Base-by-base conservation (phyloP, 1,139 yeast species). In the Ogataea hybrid region DNA sequence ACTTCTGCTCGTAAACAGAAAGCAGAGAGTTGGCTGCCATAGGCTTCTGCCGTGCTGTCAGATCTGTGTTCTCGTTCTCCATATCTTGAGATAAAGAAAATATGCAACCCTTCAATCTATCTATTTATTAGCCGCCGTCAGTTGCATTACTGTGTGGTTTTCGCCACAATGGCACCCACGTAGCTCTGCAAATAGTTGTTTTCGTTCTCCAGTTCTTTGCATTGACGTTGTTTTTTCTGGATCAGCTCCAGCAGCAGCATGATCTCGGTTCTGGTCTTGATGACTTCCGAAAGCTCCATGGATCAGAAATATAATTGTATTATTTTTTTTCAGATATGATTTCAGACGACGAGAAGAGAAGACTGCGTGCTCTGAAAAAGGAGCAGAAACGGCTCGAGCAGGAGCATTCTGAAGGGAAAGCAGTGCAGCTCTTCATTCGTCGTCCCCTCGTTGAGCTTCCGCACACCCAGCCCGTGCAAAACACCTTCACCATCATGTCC, bases 131-230 rank as follows among this genome's bases (percentile, higher is more conserved):
- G 28, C 25, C 41, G 41, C 41, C 42, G 29, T 15, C 18, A 17
- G 11, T 30, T 16, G 17, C n/a, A 35, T 43, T 36, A 49, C 34
- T 17, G 35, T 36, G 32, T 81, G 78, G 25, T 38, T 28, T 80
- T 75, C 28, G 79, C 74, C 87, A 90, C 84, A 53, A 89, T 67
- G 33, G 85, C 84, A 17, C 94, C 96, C 37, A 87, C 88, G 58
- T 88, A 90, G 39, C 88, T 96, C 59, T 89, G 95, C 33, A 90
- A 67, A 58, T 87, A 87, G 50, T 73, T 76, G 63, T 88, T 89
- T 56, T 92, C 96, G 43, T 75, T 75, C 46, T 81, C 78, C 42
- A 85, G 35, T 7, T 56, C 62, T 8, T 42, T 47, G 33, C 59
- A 55, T 18, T 50, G 51, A 3, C 52, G 45, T 34, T 52, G 52